Evolutionary conservation across 2,329 filamentous ascomycete genomes (phyloP), one percentile per base, ranked within the genome.

Genomic region (Phyllosticta capitalensis): DNA sequence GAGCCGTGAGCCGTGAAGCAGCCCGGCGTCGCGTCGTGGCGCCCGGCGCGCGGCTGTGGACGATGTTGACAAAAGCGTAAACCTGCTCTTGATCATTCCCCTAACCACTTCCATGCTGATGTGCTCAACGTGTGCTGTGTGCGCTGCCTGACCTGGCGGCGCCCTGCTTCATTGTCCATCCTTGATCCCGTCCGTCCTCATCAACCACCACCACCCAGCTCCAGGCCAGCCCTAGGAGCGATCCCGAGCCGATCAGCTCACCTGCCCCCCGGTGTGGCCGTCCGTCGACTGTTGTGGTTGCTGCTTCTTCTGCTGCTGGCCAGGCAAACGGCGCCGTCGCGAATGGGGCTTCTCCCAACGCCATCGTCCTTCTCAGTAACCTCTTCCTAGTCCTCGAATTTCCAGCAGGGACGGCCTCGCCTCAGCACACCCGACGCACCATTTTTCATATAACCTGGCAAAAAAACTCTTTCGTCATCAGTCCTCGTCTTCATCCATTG

Each of bases 211-310:
- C 4, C 24, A 26, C 4, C 24, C 59, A 58, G 64, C 64, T 66
- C 66, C 65, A 66, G 66, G 62, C 63, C 63, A 64, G 65, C 67
- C 65, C 67, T 67, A 64, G 64, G 64, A 63, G 63, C 61, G 61
- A 56, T 67, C 63, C 66, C 64, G 64, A 63, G 65, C 51, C 64
- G 61, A 60, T 60, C 58, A 60, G 53, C 58, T 55, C 58, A 21
- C 33, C 58, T 55, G 20, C 57, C 53, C 57, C 38, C 24, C 24
- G n/a, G n/a, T 10, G 30, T 38, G 30, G 30, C 38, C 38, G 38
- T 45, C 38, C n/a, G 38, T 38, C 30, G 6, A 14, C n/a, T 26
- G 24, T 26, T 26, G 24, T 26, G 3, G 24, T 7, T 26, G 24
- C 4, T 26, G 24, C 24, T 26, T 3, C 4, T 26, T 3, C 7